Evolutionary conservation across 2,329 filamentous ascomycete genomes (phyloP).

Genomic region (Chaetothyriales sp.): DNA sequence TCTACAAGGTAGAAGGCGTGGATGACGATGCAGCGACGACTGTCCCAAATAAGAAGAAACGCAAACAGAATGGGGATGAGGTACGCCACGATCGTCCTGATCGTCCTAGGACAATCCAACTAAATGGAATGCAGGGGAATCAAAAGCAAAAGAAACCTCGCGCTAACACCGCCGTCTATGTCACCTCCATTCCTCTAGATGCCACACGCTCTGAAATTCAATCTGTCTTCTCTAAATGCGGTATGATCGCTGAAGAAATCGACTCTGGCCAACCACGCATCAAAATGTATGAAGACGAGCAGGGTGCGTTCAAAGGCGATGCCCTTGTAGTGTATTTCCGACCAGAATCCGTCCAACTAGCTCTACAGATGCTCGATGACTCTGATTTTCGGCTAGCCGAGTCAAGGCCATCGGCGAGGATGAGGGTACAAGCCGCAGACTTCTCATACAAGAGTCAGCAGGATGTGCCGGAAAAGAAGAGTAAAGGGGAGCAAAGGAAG

Average conservation of each 20-base stretch:
- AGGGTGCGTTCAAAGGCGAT: constrained; percentile 83
- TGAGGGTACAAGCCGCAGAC: constrained; percentile 74
- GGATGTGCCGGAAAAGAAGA: constrained; percentile 42
- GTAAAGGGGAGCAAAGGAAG: constrained; percentile 63
- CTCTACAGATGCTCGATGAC: constrained; percentile 40
- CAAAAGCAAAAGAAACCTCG: constrained; percentile 28
- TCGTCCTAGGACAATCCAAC: constrained; percentile 19
- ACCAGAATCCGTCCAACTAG: constrained; percentile 69
- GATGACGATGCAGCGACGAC: constrained; percentile 35
- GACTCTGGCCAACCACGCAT: constrained; percentile 78
- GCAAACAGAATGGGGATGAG: constrained; percentile 40
- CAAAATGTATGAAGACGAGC: constrained; percentile 75
- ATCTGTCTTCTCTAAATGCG: constrained; percentile 73
- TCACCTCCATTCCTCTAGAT: constrained; percentile 73
- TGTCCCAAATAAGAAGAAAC: constrained; percentile 35
- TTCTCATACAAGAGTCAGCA: constrained; percentile 81
- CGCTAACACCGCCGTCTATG: constrained; percentile 82
- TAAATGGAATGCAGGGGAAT: constrained; percentile 22
- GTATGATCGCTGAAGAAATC: constrained; percentile 87
- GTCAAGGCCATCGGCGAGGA: constrained; percentile 43
- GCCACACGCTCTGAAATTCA: constrained; percentile 67
- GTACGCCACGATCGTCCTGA: constrained; percentile 20
- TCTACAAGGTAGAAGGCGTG: constrained; percentile 47
- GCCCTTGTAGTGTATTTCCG: constrained; percentile 90
- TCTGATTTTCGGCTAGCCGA: constrained; percentile 58